These are phyloP conservation scores for Saccharomyces hybrid DNA, from an alignment of 1,139 yeast species.

Conservation along the genomic window DNA sequence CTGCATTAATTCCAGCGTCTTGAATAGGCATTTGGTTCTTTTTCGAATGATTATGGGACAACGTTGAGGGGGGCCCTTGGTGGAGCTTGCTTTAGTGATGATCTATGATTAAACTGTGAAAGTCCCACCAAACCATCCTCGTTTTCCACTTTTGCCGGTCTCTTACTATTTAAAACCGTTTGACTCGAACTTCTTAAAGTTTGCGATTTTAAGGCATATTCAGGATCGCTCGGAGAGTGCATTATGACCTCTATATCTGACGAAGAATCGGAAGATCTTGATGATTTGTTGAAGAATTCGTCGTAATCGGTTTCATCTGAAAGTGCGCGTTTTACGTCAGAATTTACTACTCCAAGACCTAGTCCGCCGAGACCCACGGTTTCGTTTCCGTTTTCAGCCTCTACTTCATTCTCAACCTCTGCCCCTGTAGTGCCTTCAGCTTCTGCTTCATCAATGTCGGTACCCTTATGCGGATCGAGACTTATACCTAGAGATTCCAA, in stretches of 20 bases:
- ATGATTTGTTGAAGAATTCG: conserved; percentile 7
- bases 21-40: not conserved
- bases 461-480: conserved; percentile 9
- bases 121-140: not conserved
- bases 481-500: conserved; percentile 25
- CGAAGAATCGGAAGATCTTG: conserved; percentile 8
- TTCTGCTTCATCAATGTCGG: not conserved
- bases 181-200: not conserved
- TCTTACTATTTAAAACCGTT: not conserved
- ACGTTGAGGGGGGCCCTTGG: conserved; percentile 5
- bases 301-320: conserved; percentile 7
- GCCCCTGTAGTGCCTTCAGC: conserved; percentile 4
- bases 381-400: not conserved
- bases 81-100: conserved; percentile 4
- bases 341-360: not conserved
- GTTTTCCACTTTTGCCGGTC: not conserved
- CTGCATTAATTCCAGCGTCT: not conserved
- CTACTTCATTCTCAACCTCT: conserved; percentile 27
- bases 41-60: conserved; percentile 1
- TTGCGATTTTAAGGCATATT: not conserved
- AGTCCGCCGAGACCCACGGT: conserved; percentile 5
- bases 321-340: not conserved
- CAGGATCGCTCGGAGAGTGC: conserved; percentile 4
- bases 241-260: conserved; percentile 3
- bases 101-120: not conserved